Evolutionary conservation across 208 protist species (phyloP).

Genomic region (Phytomonas sp.): DNA sequence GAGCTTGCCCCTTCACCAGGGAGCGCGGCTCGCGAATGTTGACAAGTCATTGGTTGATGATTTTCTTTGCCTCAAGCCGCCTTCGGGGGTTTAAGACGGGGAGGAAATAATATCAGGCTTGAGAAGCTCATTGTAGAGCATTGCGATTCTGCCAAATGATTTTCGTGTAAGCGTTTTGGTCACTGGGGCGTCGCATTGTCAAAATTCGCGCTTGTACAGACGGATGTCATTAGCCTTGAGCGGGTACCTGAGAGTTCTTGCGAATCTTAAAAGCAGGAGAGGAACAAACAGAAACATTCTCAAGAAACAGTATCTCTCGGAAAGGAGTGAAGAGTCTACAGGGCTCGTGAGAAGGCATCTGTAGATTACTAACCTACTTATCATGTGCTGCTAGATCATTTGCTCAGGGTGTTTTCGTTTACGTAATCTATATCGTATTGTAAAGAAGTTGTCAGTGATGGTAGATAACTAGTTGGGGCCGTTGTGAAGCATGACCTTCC

Average conservation of each 20-base stretch:
- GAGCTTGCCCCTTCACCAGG: not conserved
- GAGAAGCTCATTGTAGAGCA: not conserved
- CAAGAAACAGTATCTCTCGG: not conserved
- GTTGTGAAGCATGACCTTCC: not conserved
- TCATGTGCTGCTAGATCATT: not conserved
- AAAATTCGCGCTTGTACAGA: not conserved
- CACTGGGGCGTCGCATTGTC: not conserved
- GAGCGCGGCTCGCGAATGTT: not conserved
- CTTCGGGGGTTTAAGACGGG: not conserved
- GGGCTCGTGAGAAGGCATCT: not conserved
- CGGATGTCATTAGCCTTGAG: not conserved
- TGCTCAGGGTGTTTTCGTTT: not conserved
- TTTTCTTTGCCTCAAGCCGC: not conserved
- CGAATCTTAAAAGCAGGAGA: not conserved
- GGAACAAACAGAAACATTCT: not conserved
- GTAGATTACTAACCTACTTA: not conserved
- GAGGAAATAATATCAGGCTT: not conserved
- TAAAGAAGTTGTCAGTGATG: not conserved
- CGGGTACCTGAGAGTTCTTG: not conserved
- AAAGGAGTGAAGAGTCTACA: not conserved
- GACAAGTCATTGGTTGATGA: not conserved
- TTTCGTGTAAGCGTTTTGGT: not conserved
- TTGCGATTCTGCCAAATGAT: not conserved
- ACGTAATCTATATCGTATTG: not conserved
- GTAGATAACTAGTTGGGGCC: not conserved